Evolutionary conservation across 208 protist genomes (phyloP).

Genomic region (Trypanosoma mega): DNA sequence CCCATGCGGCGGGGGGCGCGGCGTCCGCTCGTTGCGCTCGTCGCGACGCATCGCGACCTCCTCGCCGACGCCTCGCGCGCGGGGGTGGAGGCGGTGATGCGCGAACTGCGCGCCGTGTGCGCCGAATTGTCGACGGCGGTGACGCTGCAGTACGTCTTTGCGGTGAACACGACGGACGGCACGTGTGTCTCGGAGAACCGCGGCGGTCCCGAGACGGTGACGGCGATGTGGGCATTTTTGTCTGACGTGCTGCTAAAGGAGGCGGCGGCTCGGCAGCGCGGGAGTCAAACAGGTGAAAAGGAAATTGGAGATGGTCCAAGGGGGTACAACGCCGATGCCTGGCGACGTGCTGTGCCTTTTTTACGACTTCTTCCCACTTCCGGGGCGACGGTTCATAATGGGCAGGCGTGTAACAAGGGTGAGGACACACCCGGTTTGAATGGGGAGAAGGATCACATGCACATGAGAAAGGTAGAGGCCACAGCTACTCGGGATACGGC

Average conservation of each 20-base stretch:
- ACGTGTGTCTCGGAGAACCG: conserved; percentile 32
- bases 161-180: conserved; percentile 8
- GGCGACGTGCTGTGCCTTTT: too few relatives aligned
- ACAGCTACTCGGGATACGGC: too few relatives aligned
- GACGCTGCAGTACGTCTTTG: conserved; percentile 20
- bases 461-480: too few relatives aligned
- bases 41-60: conserved; percentile 27
- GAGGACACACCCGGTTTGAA: too few relatives aligned
- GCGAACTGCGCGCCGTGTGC: conserved; percentile 20
- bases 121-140: conserved; percentile 3
- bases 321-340: too few relatives aligned
- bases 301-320: too few relatives aligned
- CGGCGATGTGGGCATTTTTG: conserved; percentile 30
- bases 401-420: too few relatives aligned
- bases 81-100: conserved; percentile 18
- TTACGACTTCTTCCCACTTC: too few relatives aligned
- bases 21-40: conserved; percentile 16
- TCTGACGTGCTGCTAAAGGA: conserved; percentile 26
- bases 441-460: too few relatives aligned
- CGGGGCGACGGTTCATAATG: too few relatives aligned
- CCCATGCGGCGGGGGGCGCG: neutral
- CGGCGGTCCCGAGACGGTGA: conserved; percentile 17
- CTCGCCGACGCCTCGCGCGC: conserved; percentile 20
- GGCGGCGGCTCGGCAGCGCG: neutral
- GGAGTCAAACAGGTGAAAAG: neutral